Conservation (phyloP, 202 grass and related monocot genomes). For the Panicum virgatum region DNA sequence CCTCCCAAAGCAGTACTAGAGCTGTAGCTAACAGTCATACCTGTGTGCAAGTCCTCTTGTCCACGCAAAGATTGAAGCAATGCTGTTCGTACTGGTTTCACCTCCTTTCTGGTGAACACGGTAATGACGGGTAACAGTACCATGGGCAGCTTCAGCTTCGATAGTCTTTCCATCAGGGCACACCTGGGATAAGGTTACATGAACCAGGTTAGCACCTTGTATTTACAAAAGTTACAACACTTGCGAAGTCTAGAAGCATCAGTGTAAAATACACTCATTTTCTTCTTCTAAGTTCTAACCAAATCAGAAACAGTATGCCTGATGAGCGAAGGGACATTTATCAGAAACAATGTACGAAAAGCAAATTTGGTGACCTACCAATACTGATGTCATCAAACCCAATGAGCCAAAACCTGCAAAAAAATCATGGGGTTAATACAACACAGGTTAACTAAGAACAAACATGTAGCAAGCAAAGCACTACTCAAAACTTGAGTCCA, state of each 20-base stretch:
- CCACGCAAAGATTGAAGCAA: conserved; percentile 58
- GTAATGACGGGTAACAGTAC: conserved; percentile 59
- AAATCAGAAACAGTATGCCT: neutral
- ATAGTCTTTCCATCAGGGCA: conserved; percentile 66
- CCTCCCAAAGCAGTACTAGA: neutral
- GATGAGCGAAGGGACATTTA: neutral
- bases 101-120: conserved; percentile 59
- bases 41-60: conserved; percentile 59
- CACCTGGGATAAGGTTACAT: conserved; percentile 30
- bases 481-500: neutral
- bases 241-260: neutral
- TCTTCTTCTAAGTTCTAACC: neutral
- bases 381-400: conserved; percentile 39
- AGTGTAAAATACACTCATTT: neutral
- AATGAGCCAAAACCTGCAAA: conserved; percentile 32
- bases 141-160: conserved; percentile 67
- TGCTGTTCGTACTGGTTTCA: conserved; percentile 63
- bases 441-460: neutral
- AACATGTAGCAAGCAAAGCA: neutral
- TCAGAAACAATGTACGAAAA: neutral
- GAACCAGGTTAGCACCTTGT: neutral
- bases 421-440: neutral
- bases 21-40: conserved; percentile 7
- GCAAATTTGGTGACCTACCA: conserved; percentile 3
- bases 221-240: neutral